Percentiles rank a stretch among this genome's conserved stretches.
phyloP scores from a whole-genome alignment of 305 asterid species.

The Fraxinus velutina region DNA sequence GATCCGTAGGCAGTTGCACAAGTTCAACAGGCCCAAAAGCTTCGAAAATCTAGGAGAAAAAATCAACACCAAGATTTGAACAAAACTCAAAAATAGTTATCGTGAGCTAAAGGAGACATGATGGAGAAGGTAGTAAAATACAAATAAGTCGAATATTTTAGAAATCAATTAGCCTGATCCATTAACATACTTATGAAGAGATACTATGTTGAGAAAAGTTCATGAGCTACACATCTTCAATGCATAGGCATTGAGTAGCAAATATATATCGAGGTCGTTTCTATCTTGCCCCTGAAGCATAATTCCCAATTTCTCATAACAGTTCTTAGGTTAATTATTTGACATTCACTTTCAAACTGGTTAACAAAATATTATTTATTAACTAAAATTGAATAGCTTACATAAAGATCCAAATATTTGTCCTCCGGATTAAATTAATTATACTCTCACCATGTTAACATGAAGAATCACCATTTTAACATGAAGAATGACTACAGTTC shows the following conservation, averaged over 20 bases:
- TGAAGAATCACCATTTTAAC: not conserved
- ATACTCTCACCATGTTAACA: not conserved
- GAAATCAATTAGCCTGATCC: not conserved
- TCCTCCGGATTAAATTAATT: not conserved
- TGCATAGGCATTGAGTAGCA: not conserved
- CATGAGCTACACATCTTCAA: not conserved
- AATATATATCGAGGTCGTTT: not conserved
- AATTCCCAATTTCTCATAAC: not conserved
- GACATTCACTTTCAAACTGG: not conserved
- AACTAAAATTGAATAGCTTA: not conserved
- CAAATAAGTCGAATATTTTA: not conserved
- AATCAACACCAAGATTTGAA: not conserved
- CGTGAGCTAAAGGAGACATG: not conserved
- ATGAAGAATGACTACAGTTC: not conserved
- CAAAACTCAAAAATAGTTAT: not conserved
- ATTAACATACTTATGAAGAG: not conserved
- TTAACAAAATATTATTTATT: not conserved
- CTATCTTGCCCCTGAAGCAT: not conserved
- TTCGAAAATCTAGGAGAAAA: conserved; percentile 68
- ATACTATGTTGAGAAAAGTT: not conserved
- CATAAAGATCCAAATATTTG: not conserved
- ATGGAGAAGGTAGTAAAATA: not conserved
- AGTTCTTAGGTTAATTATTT: not conserved
- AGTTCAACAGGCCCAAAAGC: conserved; percentile 98
- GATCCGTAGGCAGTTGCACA: conserved; percentile 94